A percentile compares a stretch with the other conserved stretches of the same genome.
Conservation (phyloP, 768 basidiomycete species). For the Fibroporia radiculosa region DNA sequence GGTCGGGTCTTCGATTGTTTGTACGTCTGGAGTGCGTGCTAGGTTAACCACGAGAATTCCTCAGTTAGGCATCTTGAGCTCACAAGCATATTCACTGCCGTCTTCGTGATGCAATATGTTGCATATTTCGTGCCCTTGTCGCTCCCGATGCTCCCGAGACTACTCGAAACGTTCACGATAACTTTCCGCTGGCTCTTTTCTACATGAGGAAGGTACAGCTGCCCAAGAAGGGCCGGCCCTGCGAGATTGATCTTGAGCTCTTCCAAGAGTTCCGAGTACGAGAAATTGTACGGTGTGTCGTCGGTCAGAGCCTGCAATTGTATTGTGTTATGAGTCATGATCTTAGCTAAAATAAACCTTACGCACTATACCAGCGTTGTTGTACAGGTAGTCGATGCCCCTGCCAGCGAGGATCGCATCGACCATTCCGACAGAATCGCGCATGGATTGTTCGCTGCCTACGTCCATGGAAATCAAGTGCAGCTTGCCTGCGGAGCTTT, state of each 20-base stretch:
- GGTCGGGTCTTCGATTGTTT: slow-evolving; percentile 11
- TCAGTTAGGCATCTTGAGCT: neutral
- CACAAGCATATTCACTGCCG: slow-evolving; percentile 33
- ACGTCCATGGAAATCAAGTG: slow-evolving; percentile 28
- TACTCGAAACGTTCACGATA: slow-evolving; percentile 27
- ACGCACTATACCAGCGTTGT: slow-evolving; percentile 30
- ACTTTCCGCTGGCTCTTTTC: slow-evolving; percentile 23
- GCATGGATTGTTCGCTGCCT: slow-evolving; percentile 19
- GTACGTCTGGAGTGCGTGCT: slow-evolving; percentile 4
- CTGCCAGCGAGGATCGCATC: slow-evolving; percentile 18
- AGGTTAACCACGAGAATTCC: neutral
- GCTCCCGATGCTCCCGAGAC: slow-evolving; percentile 24
- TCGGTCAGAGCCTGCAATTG: neutral
- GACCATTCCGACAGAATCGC: slow-evolving; percentile 15
- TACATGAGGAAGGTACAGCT: slow-evolving; percentile 25
- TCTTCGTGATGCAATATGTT: slow-evolving; percentile 28
- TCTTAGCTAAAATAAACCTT: no score
- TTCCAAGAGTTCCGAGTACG: slow-evolving; percentile 13
- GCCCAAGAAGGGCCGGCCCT: slow-evolving; percentile 27
- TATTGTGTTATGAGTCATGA: no score
- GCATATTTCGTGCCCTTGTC: slow-evolving; percentile 16
- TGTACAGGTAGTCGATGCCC: slow-evolving; percentile 32
- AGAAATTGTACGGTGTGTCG: slow-evolving; percentile 23
- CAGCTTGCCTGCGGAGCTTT: slow-evolving; percentile 19
- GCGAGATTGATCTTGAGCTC: slow-evolving; percentile 24